Percentiles rank a stretch among this genome's conserved stretches.
Evolutionary conservation across 75 land plant genomes (phyloP).

Genomic region (Cupressus sempervirens): DNA sequence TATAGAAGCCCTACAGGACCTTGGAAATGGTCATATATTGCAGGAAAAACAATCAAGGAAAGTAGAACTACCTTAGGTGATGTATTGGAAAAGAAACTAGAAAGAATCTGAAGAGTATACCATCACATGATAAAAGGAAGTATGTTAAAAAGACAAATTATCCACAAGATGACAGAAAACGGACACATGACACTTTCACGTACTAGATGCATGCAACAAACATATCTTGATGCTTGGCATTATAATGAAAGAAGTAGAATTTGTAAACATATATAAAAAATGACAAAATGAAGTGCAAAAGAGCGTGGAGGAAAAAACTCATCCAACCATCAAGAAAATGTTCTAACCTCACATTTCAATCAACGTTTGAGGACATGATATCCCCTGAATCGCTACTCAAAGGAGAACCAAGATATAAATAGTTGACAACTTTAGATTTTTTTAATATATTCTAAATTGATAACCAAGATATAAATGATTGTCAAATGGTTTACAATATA

Average conservation of each 20-base stretch:
- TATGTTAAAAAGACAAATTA: background rate
- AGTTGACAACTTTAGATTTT: background rate
- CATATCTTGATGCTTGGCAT: background rate
- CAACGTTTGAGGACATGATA: background rate
- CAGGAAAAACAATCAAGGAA: too few relatives aligned
- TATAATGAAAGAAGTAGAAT: background rate
- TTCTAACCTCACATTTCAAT: background rate
- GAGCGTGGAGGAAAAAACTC: background rate
- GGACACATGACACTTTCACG: background rate
- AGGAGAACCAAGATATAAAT: background rate
- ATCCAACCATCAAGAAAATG: background rate
- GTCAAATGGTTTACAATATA: background rate
- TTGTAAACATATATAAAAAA: too few relatives aligned
- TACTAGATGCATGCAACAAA: background rate
- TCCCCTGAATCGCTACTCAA: background rate
- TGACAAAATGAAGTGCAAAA: background rate
- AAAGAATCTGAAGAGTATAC: too few relatives aligned
- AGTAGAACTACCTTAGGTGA: too few relatives aligned
- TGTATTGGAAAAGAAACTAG: too few relatives aligned
- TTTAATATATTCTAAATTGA: background rate
- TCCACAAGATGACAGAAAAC: background rate
- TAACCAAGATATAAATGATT: background rate
- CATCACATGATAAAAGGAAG: background rate
- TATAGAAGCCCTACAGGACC: too few relatives aligned
- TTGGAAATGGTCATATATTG: too few relatives aligned